Conservation (phyloP, 768 basidiomycete genomes). For the Collybia nuda region DNA sequence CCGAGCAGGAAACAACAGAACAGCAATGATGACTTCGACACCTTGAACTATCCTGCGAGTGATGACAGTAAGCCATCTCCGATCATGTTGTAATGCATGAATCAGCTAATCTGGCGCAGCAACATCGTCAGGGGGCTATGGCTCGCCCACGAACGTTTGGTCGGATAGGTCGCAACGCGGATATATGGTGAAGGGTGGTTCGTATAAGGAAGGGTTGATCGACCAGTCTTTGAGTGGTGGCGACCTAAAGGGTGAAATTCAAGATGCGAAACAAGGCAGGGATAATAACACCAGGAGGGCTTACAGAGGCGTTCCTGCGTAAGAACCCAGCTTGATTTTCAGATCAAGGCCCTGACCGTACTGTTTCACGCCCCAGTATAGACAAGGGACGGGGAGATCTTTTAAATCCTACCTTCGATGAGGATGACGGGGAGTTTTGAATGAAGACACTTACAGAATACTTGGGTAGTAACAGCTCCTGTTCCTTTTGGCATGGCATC, state of each 20-base stretch:
- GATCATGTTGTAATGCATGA: too few relatives aligned
- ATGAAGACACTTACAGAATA: too few relatives aligned
- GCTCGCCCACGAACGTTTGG: conserved; percentile 21
- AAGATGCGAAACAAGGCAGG: conserved; percentile 15
- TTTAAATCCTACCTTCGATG: neutral
- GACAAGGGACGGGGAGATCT: neutral
- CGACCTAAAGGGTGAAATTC: conserved; percentile 15
- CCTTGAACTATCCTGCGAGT: conserved; percentile 12
- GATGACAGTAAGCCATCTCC: conserved; percentile 8
- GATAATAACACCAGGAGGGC: conserved; percentile 5
- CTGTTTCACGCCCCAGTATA: neutral
- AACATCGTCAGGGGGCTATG: conserved; percentile 25
- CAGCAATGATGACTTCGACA: conserved; percentile 6
- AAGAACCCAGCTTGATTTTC: neutral
- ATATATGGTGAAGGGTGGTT: conserved; percentile 7
- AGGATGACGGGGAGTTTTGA: conserved; percentile 3
- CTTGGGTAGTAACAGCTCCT: too few relatives aligned
- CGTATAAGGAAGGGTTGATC: conserved; percentile 14
- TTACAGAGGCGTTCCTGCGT: neutral
- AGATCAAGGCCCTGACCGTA: neutral
- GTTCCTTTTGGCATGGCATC: too few relatives aligned
- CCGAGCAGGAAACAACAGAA: neutral
- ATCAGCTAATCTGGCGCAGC: conserved; percentile 6
- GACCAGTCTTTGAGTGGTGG: conserved; percentile 17
- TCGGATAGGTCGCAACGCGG: conserved; percentile 24